phyloP scores from a whole-genome alignment of 306 rosid genomes.

The Dryas alaskensis region DNA sequence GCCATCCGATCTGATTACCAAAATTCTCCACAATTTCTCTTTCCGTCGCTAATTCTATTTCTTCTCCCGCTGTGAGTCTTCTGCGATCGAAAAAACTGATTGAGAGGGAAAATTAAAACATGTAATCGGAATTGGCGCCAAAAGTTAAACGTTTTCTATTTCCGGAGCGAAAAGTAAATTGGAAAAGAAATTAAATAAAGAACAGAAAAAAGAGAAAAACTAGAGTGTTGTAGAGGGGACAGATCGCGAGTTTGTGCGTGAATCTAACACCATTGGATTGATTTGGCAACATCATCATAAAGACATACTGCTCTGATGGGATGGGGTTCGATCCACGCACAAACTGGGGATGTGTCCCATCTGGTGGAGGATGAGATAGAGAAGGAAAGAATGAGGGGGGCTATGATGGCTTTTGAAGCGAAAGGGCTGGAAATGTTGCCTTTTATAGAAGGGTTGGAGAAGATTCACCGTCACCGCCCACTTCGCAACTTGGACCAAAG shows the following conservation, averaged over 20 bases:
- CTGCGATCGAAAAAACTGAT: neutral
- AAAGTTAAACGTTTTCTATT: neutral
- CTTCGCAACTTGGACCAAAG: neutral
- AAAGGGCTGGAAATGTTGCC: neutral
- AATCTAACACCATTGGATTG: slow-evolving; percentile 29
- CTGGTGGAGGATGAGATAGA: neutral
- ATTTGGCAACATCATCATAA: neutral
- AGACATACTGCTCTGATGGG: slow-evolving; percentile 4
- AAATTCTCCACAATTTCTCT: neutral
- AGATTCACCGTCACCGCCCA: neutral
- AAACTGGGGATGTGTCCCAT: slow-evolving; percentile 32
- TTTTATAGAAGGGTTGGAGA: neutral
- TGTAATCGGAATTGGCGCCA: slow-evolving; percentile 23
- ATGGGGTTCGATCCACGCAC: slow-evolving; percentile 29
- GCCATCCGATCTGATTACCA: slow-evolving; percentile 31
- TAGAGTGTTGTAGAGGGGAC: slow-evolving; percentile 20
- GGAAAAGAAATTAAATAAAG: neutral
- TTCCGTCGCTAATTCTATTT: neutral
- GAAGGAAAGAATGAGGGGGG: neutral
- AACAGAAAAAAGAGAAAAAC: no score
- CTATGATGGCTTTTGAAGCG: neutral
- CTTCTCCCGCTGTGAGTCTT: neutral
- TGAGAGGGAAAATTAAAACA: neutral
- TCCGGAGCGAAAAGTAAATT: neutral
- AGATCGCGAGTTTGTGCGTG: slow-evolving; percentile 40